Conservation (phyloP, 495 filamentous ascomycete species). For the Xylaria flabelliformis region DNA sequence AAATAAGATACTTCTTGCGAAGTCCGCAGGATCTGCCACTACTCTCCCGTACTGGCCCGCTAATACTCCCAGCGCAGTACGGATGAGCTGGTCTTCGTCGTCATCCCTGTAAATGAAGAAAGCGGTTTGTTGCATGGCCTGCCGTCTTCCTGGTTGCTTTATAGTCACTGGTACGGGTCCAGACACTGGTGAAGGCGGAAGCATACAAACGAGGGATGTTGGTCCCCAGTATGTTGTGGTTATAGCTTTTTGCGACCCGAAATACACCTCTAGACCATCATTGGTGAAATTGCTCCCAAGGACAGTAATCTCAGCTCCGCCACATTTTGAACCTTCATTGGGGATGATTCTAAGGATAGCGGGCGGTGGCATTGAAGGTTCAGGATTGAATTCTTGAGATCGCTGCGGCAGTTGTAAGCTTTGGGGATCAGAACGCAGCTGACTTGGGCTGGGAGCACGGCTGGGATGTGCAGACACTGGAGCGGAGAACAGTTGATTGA, state of each 20-base stretch:
- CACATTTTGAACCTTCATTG: constrained; percentile 76
- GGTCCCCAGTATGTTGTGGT: constrained; percentile 85
- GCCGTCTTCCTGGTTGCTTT: constrained; percentile 55
- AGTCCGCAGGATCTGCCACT: constrained; percentile 55
- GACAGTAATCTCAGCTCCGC: constrained; percentile 85
- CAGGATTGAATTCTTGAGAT: constrained; percentile 50
- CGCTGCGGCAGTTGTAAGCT: constrained; percentile 49
- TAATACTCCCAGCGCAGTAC: constrained; percentile 62
- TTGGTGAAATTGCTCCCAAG: constrained; percentile 79
- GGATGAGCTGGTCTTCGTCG: constrained; percentile 74
- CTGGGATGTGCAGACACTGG: constrained; percentile 67
- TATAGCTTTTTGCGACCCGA: constrained; percentile 77
- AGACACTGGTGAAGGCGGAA: constrained; percentile 73
- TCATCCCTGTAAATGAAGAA: constrained; percentile 77
- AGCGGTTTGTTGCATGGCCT: constrained; percentile 46
- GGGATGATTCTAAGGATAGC: constrained; percentile 82
- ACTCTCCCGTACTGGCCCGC: constrained; percentile 63
- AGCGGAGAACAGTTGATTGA: constrained; percentile 67
- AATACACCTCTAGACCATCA: constrained; percentile 79
- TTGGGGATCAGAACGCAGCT: constrained; percentile 53
- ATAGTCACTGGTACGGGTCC: constrained; percentile 79
- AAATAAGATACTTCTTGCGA: constrained; percentile 62
- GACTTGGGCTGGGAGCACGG: constrained; percentile 57
- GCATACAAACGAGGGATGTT: constrained; percentile 79
- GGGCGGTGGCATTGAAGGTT: constrained; percentile 50